phyloP scores from a whole-genome alignment of 2,329 filamentous ascomycete genomes.

The Botryosphaeria agaves region DNA sequence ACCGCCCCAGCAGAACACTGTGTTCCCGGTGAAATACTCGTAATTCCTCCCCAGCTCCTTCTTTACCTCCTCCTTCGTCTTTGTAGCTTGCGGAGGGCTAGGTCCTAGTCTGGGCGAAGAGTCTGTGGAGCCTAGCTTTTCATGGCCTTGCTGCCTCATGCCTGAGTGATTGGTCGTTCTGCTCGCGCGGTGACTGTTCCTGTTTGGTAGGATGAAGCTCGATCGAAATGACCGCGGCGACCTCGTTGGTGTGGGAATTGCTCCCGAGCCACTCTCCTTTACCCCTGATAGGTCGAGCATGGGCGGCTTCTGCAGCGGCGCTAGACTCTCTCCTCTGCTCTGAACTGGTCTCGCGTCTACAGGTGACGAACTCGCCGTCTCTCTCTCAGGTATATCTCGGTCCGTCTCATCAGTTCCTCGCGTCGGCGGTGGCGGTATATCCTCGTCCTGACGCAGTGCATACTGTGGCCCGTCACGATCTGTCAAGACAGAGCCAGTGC shows the following conservation, averaged over 20 bases:
- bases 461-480: too few species aligned
- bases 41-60: conserved; percentile 52
- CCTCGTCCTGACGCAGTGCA: conserved; percentile 13
- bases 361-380: conserved; percentile 59
- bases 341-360: conserved; percentile 39
- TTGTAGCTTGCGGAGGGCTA: conserved; percentile 17
- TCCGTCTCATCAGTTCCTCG: conserved; percentile 71
- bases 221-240: conserved; percentile 64
- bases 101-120: conserved; percentile 52
- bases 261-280: conserved; percentile 14
- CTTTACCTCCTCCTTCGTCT: conserved; percentile 18
- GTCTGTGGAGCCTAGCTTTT: conserved; percentile 67
- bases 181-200: conserved; percentile 30
- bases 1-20: conserved; percentile 72
- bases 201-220: conserved; percentile 49
- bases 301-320: conserved; percentile 48
- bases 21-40: conserved; percentile 89
- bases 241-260: conserved; percentile 43
- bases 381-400: conserved; percentile 49
- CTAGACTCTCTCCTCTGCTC: conserved; percentile 60
- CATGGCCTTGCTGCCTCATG: conserved; percentile 38
- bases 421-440: conserved; percentile 47
- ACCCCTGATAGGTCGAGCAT: not conserved
- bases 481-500: conserved; percentile 38
- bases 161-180: conserved; percentile 15